Evolutionary conservation across 805 yeast genomes (phyloP).

Genomic region (Schwanniomyces yamadae): DNA sequence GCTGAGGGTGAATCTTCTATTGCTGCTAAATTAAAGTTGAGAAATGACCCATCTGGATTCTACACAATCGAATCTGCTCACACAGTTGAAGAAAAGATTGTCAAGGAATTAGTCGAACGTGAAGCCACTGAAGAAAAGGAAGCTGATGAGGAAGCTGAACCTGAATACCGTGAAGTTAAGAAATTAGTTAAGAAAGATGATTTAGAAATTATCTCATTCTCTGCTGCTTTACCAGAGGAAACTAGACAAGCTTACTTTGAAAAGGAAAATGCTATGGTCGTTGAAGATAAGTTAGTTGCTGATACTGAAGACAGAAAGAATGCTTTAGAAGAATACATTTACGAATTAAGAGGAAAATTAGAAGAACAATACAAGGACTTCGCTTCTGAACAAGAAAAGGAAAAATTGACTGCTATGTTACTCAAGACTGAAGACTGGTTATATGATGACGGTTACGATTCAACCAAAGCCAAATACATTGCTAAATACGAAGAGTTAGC

Average conservation of each 20-base stretch:
- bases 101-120: slow-evolving; percentile 80
- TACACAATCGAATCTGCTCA: slow-evolving; percentile 92
- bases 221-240: slow-evolving; percentile 59
- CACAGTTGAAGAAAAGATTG: slow-evolving; percentile 87
- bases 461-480: slow-evolving; percentile 93
- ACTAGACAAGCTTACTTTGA: slow-evolving; percentile 66
- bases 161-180: slow-evolving; percentile 85
- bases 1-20: slow-evolving; percentile 72
- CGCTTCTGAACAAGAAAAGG: slow-evolving; percentile 90
- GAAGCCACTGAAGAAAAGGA: slow-evolving; percentile 51
- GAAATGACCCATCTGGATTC: slow-evolving; percentile 96
- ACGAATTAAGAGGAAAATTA: slow-evolving; percentile 94
- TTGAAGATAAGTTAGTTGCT: slow-evolving; percentile 93
- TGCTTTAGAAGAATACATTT: slow-evolving; percentile 97
- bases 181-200: slow-evolving; percentile 90
- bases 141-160: slow-evolving; percentile 66
- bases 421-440: slow-evolving; percentile 95
- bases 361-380: slow-evolving; percentile 87
- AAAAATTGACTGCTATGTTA: slow-evolving; percentile 68
- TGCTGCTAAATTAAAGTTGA: slow-evolving; percentile 87
- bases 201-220: slow-evolving; percentile 57
- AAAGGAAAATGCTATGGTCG: slow-evolving; percentile 77
- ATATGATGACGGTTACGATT: slow-evolving; percentile 95
- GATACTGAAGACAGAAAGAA: slow-evolving; percentile 99
- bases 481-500: slow-evolving; percentile 98